phyloP scores from a whole-genome alignment of 805 yeast species.

The Naumovozyma dairenensis region DNA sequence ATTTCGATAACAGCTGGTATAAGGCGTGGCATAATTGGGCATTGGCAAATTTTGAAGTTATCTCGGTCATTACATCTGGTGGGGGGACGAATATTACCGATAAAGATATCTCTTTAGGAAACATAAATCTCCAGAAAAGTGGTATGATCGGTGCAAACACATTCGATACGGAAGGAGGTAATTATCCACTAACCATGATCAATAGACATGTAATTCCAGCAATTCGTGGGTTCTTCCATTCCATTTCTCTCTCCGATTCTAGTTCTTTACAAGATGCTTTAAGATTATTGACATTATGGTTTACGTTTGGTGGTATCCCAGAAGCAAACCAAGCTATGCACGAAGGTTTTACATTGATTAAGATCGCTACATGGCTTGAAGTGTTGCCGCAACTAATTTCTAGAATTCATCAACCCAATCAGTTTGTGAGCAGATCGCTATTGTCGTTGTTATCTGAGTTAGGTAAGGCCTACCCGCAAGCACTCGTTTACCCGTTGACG shows the following conservation, averaged over 20 bases:
- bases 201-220: slow-evolving; percentile 93
- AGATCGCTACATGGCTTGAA: slow-evolving; percentile 88
- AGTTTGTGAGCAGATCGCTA: slow-evolving; percentile 68
- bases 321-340: slow-evolving; percentile 86
- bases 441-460: slow-evolving; percentile 73
- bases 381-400: slow-evolving; percentile 94
- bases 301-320: slow-evolving; percentile 86
- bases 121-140: slow-evolving; percentile 13
- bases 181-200: slow-evolving; percentile 44
- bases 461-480: slow-evolving; percentile 96
- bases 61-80: slow-evolving; percentile 44
- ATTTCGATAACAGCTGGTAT: slow-evolving; percentile 87
- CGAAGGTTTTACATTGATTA: slow-evolving; percentile 83
- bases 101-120: slow-evolving; percentile 7
- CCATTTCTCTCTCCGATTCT: slow-evolving; percentile 77
- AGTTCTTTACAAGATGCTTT: slow-evolving; percentile 89
- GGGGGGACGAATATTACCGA: slow-evolving; percentile 13
- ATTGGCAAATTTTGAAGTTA: slow-evolving; percentile 90
- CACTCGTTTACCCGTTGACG: slow-evolving; percentile 86
- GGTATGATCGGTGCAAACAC: slow-evolving; percentile 25
- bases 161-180: slow-evolving; percentile 21
- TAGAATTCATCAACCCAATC: slow-evolving; percentile 91
- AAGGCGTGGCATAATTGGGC: slow-evolving; percentile 99
- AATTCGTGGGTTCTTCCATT: slow-evolving; percentile 88
- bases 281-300: slow-evolving; percentile 86